Base-by-base conservation (phyloP, 192 early-diverging fungal genomes). In the Entomortierella chlamydospora region DNA sequence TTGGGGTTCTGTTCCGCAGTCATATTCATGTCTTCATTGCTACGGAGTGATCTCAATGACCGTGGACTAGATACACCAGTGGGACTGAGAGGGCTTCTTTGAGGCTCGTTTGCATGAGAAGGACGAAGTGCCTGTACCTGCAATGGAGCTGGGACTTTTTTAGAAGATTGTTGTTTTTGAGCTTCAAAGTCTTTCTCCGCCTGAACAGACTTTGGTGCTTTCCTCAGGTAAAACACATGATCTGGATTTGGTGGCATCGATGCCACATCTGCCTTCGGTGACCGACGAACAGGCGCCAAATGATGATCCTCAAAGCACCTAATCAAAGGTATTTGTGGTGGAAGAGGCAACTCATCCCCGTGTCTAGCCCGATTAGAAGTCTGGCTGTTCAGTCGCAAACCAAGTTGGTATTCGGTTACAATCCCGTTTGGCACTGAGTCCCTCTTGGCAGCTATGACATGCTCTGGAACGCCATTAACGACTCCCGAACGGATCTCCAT, bases 401-500 rank as follows among this genome's bases (percentile, higher is more conserved):
- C 55, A 25, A 79, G 41, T 52, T 79, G 76, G 51, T 79, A 79
- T 45, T 79, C 62, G 49, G 70, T 47, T 26, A 79, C 76, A 29
- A 79, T 51, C 1, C 68, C 76, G 22, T 66, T 70, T 15, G 58
- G 68, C 7, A n/a, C 54, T 9, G 63, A 54, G 51, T 53, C 52
- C 12, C 63, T 61, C 41, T 79, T 79, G 17, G 67, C 34, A 0
- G 62, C 51, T 1, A 79, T 4, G 12, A 79, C 22, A 61, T 70
- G 67, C 28, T 57, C 64, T 15, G 76, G 68, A 1, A 72, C 81
- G 15, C 81, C 82, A 65, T 87, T 81, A 18, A 84, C 79, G 7
- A 82, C 79, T 5, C 81, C 83, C n/a, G 83, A 59, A 3, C 64
- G 42, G 15, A 90, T 81, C 47, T 81, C 82, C 49, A 90, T 83